phyloP scores from a whole-genome alignment of 208 protist species.

The Acanthamoeba comandoni region DNA sequence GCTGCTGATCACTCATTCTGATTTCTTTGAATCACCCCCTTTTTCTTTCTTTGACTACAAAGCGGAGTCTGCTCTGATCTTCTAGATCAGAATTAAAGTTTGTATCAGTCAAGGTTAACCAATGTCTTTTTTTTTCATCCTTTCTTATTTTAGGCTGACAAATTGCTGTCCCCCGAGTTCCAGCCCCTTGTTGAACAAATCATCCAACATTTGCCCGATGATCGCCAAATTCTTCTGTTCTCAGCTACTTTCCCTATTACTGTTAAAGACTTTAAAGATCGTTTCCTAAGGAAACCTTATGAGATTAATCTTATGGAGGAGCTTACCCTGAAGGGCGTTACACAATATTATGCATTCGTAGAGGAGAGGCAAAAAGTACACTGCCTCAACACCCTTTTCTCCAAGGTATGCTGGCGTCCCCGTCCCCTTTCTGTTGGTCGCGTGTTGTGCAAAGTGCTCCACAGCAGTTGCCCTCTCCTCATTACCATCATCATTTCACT shows the following conservation, averaged over 20 bases:
- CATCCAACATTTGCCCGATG: constrained; percentile 91
- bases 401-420: constrained; percentile 87
- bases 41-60: not conserved
- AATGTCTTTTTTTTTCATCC: not conserved
- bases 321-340: constrained; percentile 97
- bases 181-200: constrained; percentile 95
- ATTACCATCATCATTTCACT: constrained; percentile 33
- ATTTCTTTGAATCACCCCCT: not conserved
- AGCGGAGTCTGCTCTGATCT: not conserved
- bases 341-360: constrained; percentile 99
- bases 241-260: constrained; percentile 98
- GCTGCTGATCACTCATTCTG: not conserved
- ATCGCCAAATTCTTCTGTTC: constrained; percentile 97
- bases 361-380: constrained; percentile 99
- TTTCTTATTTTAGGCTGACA: constrained; percentile 93
- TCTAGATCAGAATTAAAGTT: too few species aligned
- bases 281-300: constrained; percentile 94
- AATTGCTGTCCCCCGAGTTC: constrained; percentile 97
- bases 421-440: constrained; percentile 18
- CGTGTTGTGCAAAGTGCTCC: not conserved
- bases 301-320: constrained; percentile 99
- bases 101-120: not conserved
- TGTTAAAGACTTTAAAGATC: constrained; percentile 93
- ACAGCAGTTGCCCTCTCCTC: not conserved
- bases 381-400: constrained; percentile 99